Evolutionary conservation across 768 basidiomycete species (phyloP), one percentile per base, ranked within the genome.

Genomic region (Imleria badia): DNA sequence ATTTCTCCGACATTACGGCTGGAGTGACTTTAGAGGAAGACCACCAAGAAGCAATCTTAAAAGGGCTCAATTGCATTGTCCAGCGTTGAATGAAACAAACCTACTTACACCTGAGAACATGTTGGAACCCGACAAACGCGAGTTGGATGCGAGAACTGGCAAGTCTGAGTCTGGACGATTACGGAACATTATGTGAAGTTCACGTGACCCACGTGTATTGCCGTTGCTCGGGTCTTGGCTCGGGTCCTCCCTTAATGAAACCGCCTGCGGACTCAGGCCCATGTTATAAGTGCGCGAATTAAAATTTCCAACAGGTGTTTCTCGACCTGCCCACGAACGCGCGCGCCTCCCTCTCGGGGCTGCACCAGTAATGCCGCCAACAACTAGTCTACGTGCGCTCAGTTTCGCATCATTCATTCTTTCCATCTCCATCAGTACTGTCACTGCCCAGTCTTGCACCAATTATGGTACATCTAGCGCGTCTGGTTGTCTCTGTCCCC

Each of bases 401-500:
- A 12, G 44, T 38, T 34, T 61, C 39, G 46, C 51, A 6, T 47
- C 46, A 9, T 30, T 70, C 46, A 23, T 55, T 12, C 45, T 61
- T 13, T 41, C 50, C 29, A 45, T 66, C 39, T 41, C 50, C 29
- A 45, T 66, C 39, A n/a, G 29, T 17, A 43, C 36, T 20, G 45
- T 30, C 11, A 15, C 20, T 0, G 69, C 64, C 8, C 70, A 70
- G n/a, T 60, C 66, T 44, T 70, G 70, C 45, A 43, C 52, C 41
- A 70, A 70, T 38, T 61, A 60, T 26, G 69, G 69, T 14, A 53
- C 43, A 31, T 58, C 68, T 8, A 63, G 20, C 39, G 33, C 52
- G 0, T 64, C 70, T 1, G 52, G 54, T 7, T 95, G 94, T 66
- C 70, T 78, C 22, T 97, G 94, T 69, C 93, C 92, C 6, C 79